Evolutionary conservation across 306 rosid species (phyloP), one percentile per base, ranked within the genome.

Genomic region (Acacia confusa): DNA sequence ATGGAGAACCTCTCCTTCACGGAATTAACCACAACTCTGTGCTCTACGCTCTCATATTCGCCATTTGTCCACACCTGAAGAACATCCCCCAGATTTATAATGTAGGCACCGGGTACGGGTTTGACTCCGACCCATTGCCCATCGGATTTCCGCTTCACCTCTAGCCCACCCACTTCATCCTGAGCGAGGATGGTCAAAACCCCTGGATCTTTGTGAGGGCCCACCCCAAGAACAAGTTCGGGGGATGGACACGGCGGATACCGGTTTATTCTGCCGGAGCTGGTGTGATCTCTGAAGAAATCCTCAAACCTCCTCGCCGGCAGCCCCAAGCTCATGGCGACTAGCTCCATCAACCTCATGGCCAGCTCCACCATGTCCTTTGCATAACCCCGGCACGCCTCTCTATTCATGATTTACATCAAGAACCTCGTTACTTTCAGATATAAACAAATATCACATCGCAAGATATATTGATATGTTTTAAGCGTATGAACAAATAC

Each of bases 201-300:
- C 3, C 95, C 92, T 0, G 88, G 74, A 83, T 95, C 99, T 80
- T 91, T 95, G 86, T 95, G 99, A 7, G 68, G 97, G 11, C 99
- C 99, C 38, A 93, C 89, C 7, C 99, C 99, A 7, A 95, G 97
- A 55, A 91, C 97, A 4, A 90, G 84, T 65, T 89, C 79, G 30
- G 99, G 95, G 32, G 70, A 85, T 30, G 95, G 93, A 43, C 97
- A 93, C 4, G 90, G 89, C 19, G 99, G 97, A 75, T 95, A 95
- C 79, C 78, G 87, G 32, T 91, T 95, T 72, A 95, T 77, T 53
- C 99, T 69, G 47, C 88, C 57, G 38, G 80, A 10, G 83, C 91
- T 92, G 0, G 81, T 89, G 47, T 95, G 91, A 27, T 87, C 90
- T 70, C 57, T 77, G 83, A 95, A 91, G 81, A 67, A 84, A 14